phyloP scores from a whole-genome alignment of 371 early-diverging fungal genomes.

The Fennellomyces sp. region DNA sequence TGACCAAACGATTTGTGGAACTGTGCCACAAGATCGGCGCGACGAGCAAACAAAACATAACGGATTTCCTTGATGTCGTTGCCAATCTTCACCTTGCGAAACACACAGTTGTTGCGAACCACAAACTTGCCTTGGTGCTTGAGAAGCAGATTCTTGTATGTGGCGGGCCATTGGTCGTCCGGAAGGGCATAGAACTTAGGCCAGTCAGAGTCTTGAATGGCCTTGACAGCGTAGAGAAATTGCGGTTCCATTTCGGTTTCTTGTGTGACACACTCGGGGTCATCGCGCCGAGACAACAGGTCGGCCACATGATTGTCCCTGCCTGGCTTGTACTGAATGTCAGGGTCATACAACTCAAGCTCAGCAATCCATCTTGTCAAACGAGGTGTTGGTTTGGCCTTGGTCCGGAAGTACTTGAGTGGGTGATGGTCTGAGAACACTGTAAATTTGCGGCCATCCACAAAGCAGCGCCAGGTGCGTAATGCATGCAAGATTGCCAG shows the following conservation, averaged over 20 bases:
- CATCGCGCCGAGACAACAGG: conserved; percentile 18
- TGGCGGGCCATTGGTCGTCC: not conserved
- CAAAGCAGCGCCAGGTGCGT: conserved; percentile 31
- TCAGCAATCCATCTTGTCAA: conserved; percentile 21
- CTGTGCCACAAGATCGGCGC: conserved; percentile 9
- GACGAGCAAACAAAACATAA: conserved; percentile 1
- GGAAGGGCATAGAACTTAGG: not conserved
- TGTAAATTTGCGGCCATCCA: conserved; percentile 22
- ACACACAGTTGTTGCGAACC: not conserved
- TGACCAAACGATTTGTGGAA: conserved; percentile 29
- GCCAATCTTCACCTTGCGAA: not conserved
- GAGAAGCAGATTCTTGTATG: not conserved
- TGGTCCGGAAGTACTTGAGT: conserved; percentile 20
- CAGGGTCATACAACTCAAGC: conserved; percentile 19
- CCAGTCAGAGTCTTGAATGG: conserved; percentile 5
- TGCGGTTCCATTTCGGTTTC: not conserved
- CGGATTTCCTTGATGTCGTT: conserved; percentile 1
- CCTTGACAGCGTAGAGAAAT: conserved; percentile 7
- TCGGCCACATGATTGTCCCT: conserved; percentile 27
- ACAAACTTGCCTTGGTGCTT: conserved; percentile 1
- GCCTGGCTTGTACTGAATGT: conserved; percentile 31
- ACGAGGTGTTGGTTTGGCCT: conserved; percentile 6
- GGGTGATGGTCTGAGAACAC: conserved; percentile 31
- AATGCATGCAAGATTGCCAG: conserved; percentile 37
- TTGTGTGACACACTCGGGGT: not conserved